Conservation (phyloP, 2,329 filamentous ascomycete species). For the Cladosporium phlei region DNA sequence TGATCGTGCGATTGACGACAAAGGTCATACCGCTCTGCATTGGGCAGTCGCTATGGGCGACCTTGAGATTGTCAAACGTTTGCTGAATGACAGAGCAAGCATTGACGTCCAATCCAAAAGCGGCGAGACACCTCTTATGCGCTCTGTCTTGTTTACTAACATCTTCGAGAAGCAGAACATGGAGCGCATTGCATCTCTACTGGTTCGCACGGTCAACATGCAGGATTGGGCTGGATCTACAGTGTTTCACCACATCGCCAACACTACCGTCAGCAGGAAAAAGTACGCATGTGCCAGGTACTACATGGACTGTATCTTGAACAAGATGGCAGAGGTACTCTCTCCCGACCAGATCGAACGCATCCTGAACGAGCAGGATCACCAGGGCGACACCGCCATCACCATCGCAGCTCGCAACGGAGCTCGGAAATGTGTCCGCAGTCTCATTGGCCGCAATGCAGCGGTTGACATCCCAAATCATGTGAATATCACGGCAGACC, state of each 20-base stretch:
- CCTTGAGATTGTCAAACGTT: conserved; percentile 80
- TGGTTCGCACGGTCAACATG: conserved; percentile 74
- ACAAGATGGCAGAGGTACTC: conserved; percentile 74
- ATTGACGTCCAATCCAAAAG: conserved; percentile 60
- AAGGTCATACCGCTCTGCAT: conserved; percentile 87
- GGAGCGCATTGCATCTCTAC: conserved; percentile 73
- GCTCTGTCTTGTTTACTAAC: conserved; percentile 92
- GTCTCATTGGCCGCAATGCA: conserved; percentile 70
- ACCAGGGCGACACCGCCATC: conserved; percentile 85
- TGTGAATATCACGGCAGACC: conserved; percentile 76
- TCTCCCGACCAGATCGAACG: conserved; percentile 71
- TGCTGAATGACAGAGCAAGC: conserved; percentile 75
- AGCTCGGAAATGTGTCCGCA: conserved; percentile 69
- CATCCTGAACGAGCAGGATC: conserved; percentile 76
- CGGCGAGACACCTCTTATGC: conserved; percentile 85
- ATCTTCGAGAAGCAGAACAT: conserved; percentile 93
- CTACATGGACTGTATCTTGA: conserved; percentile 86
- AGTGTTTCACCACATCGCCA: conserved; percentile 89
- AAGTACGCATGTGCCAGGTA: conserved; percentile 88
- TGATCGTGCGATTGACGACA: conserved; percentile 87
- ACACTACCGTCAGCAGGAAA: conserved; percentile 77
- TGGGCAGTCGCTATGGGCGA: conserved; percentile 99
- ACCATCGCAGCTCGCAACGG: conserved; percentile 80
- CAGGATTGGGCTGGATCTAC: conserved; percentile 78
- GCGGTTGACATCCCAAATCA: conserved; percentile 77